Percentiles rank a stretch among this genome's conserved stretches.
Evolutionary conservation across 805 yeast genomes (phyloP).

Genomic region (Candida hungchunana): DNA sequence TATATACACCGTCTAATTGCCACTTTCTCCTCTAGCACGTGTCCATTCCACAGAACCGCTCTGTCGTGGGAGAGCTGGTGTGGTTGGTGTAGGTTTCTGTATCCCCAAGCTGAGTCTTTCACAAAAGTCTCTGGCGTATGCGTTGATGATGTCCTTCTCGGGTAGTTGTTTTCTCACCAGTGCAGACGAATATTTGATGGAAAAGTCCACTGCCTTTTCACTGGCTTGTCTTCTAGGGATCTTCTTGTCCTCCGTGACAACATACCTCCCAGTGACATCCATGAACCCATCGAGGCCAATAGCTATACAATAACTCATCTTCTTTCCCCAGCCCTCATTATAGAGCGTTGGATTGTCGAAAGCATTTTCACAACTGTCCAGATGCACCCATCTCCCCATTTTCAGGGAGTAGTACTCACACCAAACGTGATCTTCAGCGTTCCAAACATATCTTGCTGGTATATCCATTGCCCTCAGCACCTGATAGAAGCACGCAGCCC

Average conservation of each 20-base stretch:
- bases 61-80: constrained; percentile 44
- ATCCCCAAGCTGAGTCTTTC: no score
- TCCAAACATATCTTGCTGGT: constrained; percentile 74
- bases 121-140: no score
- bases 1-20: constrained; percentile 25
- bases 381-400: constrained; percentile 74
- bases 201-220: constrained; percentile 35
- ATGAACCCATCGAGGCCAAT: constrained; percentile 53
- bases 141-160: no score
- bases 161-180: no score
- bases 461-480: constrained; percentile 64
- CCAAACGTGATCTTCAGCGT: constrained; percentile 95
- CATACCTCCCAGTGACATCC: constrained; percentile 71
- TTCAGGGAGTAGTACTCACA: constrained; percentile 73
- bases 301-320: constrained; percentile 85
- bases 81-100: background rate
- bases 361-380: constrained; percentile 84
- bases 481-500: constrained; percentile 82
- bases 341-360: constrained; percentile 79
- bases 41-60: constrained; percentile 81
- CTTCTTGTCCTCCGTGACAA: constrained; percentile 38
- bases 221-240: constrained; percentile 44
- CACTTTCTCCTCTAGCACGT: constrained; percentile 71
- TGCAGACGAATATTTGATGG: constrained; percentile 32
- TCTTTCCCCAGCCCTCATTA: constrained; percentile 86